Base-by-base conservation (phyloP, 768 basidiomycete genomes). In the Guyanaporus albipodus region DNA sequence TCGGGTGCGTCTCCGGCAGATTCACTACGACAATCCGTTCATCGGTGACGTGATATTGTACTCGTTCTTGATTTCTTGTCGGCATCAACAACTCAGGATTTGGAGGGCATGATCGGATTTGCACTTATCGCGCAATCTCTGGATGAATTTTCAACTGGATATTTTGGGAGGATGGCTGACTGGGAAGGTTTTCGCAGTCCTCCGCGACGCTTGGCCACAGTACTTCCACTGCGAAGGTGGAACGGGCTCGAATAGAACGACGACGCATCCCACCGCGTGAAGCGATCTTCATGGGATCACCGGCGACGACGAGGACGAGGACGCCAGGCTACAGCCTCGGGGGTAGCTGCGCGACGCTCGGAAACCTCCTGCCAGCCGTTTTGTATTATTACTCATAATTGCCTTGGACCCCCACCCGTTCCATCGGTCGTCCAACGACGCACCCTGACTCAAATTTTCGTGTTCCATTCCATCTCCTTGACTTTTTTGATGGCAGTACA, bases 341-440 rank as follows among this genome's bases (percentile, higher is more conserved):
- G 15, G 34, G 38, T 41, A 42, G 57, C 59, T 52, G 59, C 33
- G 49, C 46, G 32, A 47, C 42, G 18, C 39, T 23, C 46, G 22
- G 50, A 44, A 32, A 28, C 21, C 29, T 38, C 44, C 47, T 36
- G 50, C 44, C 46, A 49, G 38, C 46, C 38, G 32, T 49, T 51
- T 63, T 63, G 62, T 63, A 63, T 63, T 56, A 67, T 67, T 67
- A 64, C 62, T 67, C 64, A 64, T 64, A 63, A 66, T 45, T 50
- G 48, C 52, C 59, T 61, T 47, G 46, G 63, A 63, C 53, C 50
- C n/a, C 38, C 58, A 39, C 45, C 42, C 43, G 43, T 45, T 52
- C 43, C 46, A 18, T 47, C 42, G 55, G 61, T 54, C 53, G 42
- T 52, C 40, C 60, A 56, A 51, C 47, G 55, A 58, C 52, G 42